Evolutionary conservation across 1,284 basidiomycete genomes (phyloP).

Genomic region (Austroboletus niveus): DNA sequence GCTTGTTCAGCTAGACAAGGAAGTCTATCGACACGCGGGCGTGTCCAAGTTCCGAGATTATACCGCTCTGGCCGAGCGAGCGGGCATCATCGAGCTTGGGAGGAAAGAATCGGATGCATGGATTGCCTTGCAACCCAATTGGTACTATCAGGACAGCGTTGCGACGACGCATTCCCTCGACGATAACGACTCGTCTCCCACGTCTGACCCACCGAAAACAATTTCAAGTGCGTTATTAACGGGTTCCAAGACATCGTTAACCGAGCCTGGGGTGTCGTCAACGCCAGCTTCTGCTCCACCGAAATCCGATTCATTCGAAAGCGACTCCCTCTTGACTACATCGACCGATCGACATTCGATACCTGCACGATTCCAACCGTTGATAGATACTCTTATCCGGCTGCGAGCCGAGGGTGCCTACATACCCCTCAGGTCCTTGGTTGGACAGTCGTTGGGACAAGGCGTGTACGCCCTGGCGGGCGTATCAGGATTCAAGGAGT

Average conservation of each 20-base stretch:
- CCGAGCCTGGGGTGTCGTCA: slow-evolving; percentile 1
- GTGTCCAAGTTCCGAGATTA: slow-evolving; percentile 47
- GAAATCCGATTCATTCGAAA: not conserved
- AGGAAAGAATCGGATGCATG: slow-evolving; percentile 42
- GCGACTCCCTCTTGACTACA: not conserved
- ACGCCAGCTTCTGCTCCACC: slow-evolving; percentile 1
- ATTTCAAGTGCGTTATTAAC: slow-evolving; percentile 7
- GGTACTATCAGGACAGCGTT: slow-evolving; percentile 14
- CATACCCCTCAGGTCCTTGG: slow-evolving; percentile 17
- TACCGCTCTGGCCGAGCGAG: slow-evolving; percentile 41
- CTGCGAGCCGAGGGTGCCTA: slow-evolving; percentile 17
- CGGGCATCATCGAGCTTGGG: slow-evolving; percentile 48
- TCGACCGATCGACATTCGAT: slow-evolving; percentile 4
- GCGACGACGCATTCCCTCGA: slow-evolving; percentile 1
- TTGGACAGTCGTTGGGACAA: slow-evolving; percentile 23
- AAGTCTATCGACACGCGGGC: slow-evolving; percentile 43
- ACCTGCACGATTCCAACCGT: slow-evolving; percentile 24
- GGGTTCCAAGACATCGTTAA: slow-evolving; percentile 3
- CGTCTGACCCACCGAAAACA: slow-evolving; percentile 7
- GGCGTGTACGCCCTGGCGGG: slow-evolving; percentile 32
- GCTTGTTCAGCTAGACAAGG: slow-evolving; percentile 35
- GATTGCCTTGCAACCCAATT: slow-evolving; percentile 44
- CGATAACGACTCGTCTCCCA: slow-evolving; percentile 14
- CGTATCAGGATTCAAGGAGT: slow-evolving; percentile 32
- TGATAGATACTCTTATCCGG: slow-evolving; percentile 22